Base-by-base conservation (phyloP, 78 protist genomes). In the Dictyostelium capitatum region DNA sequence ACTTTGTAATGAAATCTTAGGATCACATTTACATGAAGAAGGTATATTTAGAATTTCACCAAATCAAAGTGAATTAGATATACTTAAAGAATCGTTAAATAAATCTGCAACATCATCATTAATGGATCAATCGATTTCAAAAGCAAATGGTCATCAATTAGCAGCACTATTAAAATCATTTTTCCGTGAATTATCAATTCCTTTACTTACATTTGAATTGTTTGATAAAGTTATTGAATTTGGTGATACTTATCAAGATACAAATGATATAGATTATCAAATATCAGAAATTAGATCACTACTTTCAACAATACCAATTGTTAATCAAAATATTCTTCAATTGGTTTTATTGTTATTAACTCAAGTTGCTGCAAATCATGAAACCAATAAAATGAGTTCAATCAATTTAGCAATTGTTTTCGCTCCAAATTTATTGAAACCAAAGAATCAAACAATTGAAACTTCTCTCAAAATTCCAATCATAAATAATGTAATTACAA, bases 381-480 rank as follows among this genome's bases (percentile, higher is more conserved):
- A 87, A 30, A 43, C 4, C 0, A 91, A 91, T 51, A 91, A 91
- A 46, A 91, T 91, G 95, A 82, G 8, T 32, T 73, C 82, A 19
- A 62, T 89, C n/a, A 91, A 91, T 46, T 30, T 91, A 0, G 74
- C 92, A 64, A 91, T 91, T 51, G 95, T 91, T n/a, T 82, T 91
- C 30, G 89, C 83, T 15, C 95, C 95, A 20, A 91, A 91, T 57
- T 78, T 91, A 5, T 30, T 87, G 8, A 87, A 87, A 64, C 93
- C 93, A 14, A 23, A 46, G 4, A 50, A 77, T 7, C 93, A 79
- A 64, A 87, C 84, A 9, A 87, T 87, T 64, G 93, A 87, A 65
- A 53, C 74, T 7, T 77, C 84, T 41, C 73, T 87, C n/a, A 74
- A 79, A 43, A 87, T 87, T 32, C 93, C 93, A 87, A 77, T 87